Base-by-base conservation (phyloP, 1,139 yeast species). In the Blastobotrys arbuscula region DNA sequence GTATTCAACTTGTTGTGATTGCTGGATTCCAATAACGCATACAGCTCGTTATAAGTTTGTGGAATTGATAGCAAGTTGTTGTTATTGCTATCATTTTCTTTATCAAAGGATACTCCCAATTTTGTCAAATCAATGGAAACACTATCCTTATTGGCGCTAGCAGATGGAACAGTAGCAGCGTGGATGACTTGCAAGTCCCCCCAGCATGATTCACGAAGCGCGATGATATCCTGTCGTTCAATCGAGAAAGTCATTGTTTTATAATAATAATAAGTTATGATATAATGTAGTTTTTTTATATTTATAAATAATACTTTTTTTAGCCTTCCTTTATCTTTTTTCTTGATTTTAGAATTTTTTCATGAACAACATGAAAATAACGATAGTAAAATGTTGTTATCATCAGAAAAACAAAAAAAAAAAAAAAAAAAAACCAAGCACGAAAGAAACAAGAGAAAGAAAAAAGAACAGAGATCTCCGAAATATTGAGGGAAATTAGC, bases 181-280 rank as follows among this genome's bases (percentile, higher is more conserved):
- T 33, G 20, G 15, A 41, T 23, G 5, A 23, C 30, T 10, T 18
- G n/a, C 7, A 28, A 13, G 28, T 31, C 10, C 8, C 38, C 44
- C 44, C 44, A 41, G 38, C 44, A 41, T 19, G 44, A 18, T n/a
- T 19, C 30, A 9, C 44, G 30, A n/a, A 41, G 28, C 3, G 38
- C 23, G 10, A 20, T 33, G 13, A 41, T 10, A 12, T 19, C 30
- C 13, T 18, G 38, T n/a, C 31, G 31, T 28, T 28, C 31, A 28
- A 28, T 28, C 3, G 31, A 28, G 13, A 28, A 12, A 28, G 31
- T 5, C 31, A 28, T 28, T 4, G 3, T 28, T 3, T 28, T 12
- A 12, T 28, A 28, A 12, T 28, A 5, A 3, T 28, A 5, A 12
- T 28, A 28, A n/a, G n/a, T n/a, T n/a, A n/a, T n/a, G n/a, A n/a